phyloP scores from a whole-genome alignment of 306 rosid genomes.

The Benincasa hispida region DNA sequence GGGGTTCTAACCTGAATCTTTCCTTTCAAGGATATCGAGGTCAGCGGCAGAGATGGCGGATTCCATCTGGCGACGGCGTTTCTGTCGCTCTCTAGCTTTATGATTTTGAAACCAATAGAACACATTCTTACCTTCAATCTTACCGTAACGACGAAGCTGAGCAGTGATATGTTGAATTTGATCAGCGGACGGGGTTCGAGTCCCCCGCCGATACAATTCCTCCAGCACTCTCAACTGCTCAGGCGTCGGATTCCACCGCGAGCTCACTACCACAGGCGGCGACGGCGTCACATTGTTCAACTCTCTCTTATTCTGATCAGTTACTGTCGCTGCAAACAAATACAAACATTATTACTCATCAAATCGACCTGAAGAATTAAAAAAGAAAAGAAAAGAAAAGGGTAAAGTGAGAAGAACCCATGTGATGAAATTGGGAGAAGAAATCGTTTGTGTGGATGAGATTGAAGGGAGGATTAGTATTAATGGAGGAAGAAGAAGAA shows the following conservation, averaged over 20 bases:
- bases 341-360: no score
- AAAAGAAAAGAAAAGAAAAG: no score
- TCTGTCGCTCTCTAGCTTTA: slow-evolving; percentile 89
- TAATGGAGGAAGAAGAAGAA: slow-evolving; percentile 7
- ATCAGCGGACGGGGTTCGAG: slow-evolving; percentile 86
- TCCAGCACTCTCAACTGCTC: slow-evolving; percentile 83
- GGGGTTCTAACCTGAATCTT: slow-evolving; percentile 19
- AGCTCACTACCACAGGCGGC: slow-evolving; percentile 58
- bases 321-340: slow-evolving; percentile 15
- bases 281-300: slow-evolving; percentile 4
- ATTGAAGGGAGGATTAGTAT: no score
- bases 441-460: slow-evolving; percentile 36
- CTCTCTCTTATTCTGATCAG: slow-evolving; percentile 53
- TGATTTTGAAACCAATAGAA: slow-evolving; percentile 95
- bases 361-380: no score
- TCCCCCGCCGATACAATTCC: slow-evolving; percentile 67
- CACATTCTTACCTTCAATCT: slow-evolving; percentile 60
- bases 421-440: slow-evolving; percentile 58
- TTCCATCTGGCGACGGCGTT: slow-evolving; percentile 92
- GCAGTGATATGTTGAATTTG: slow-evolving; percentile 87
- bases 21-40: slow-evolving; percentile 13
- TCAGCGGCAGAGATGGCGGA: slow-evolving; percentile 21
- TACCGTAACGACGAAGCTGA: slow-evolving; percentile 69
- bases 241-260: slow-evolving; percentile 94
- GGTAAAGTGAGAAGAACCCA: slow-evolving; percentile 17